Percentiles rank a stretch among this genome's conserved stretches.
These are phyloP conservation scores for Pseudopediastrum boryanum DNA, from an alignment of 139 green algal genomes.

Conservation along the genomic window DNA sequence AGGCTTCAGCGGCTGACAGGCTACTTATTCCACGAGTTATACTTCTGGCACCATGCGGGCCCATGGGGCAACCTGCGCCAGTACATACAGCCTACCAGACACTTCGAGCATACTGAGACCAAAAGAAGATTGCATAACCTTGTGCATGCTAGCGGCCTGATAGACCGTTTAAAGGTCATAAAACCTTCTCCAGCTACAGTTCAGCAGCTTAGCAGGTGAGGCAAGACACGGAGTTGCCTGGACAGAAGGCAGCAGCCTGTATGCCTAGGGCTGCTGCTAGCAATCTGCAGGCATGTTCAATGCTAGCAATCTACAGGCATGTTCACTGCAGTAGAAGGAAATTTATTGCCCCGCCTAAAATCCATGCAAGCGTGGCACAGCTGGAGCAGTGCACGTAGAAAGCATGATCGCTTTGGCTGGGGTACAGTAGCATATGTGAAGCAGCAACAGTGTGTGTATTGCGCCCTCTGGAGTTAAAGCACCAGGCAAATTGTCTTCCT, in stretches of 20 bases:
- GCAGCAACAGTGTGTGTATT: background rate
- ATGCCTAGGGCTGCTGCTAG: background rate
- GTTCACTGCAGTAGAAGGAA: background rate
- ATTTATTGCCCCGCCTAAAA: background rate
- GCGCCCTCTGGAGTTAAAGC: background rate
- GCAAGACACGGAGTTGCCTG: background rate
- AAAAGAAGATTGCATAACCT: slow-evolving; percentile 62
- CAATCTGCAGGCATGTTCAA: background rate
- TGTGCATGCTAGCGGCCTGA: slow-evolving; percentile 45
- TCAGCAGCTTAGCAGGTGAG: slow-evolving; percentile 40
- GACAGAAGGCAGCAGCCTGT: too few relatives aligned
- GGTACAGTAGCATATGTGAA: background rate
- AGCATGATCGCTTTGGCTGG: background rate
- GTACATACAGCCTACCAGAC: slow-evolving; percentile 39
- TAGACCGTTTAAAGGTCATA: slow-evolving; percentile 47
- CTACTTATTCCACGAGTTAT: slow-evolving; percentile 36
- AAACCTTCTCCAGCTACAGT: slow-evolving; percentile 46
- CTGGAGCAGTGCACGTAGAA: background rate
- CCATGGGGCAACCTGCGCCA: slow-evolving; percentile 8
- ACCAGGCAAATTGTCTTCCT: background rate
- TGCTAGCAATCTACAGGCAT: background rate
- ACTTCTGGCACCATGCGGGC: slow-evolving; percentile 36
- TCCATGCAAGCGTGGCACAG: background rate
- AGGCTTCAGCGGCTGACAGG: slow-evolving; percentile 30
- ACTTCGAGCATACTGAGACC: slow-evolving; percentile 60